Evolutionary conservation across 176 grass and related monocot genomes (phyloP).

Genomic region (Alloteropsis semialata): DNA sequence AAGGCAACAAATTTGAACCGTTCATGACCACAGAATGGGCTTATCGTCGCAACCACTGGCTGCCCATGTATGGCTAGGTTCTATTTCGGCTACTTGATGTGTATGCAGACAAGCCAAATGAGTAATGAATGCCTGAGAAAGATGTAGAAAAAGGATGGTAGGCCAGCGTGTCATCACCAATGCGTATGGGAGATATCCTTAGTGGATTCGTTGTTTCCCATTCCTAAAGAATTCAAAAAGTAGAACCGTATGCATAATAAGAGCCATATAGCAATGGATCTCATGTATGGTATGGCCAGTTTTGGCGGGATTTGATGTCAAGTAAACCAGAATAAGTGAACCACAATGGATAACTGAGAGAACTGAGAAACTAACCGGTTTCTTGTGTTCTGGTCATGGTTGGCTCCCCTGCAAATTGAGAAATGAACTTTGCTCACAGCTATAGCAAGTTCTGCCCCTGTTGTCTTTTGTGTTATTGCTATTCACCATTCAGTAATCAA

Average conservation of each 20-base stretch:
- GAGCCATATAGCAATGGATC: not conserved
- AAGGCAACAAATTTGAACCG: not conserved
- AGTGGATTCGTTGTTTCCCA: not conserved
- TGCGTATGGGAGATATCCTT: not conserved
- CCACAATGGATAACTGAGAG: not conserved
- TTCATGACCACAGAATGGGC: not conserved
- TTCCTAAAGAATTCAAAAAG: not conserved
- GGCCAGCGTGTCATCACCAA: not conserved
- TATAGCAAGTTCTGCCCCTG: not conserved
- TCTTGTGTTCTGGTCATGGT: not conserved
- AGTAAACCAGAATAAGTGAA: not conserved
- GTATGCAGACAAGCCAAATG: not conserved
- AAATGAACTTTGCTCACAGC: not conserved
- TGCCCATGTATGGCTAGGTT: not conserved
- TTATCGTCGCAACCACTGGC: not conserved
- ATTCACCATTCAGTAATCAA: not conserved
- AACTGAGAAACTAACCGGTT: not conserved
- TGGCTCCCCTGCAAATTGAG: not conserved
- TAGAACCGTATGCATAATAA: not conserved
- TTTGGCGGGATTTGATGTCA: not conserved
- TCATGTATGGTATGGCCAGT: not conserved
- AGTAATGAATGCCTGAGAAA: not conserved
- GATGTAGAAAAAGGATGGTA: not conserved
- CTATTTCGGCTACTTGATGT: not conserved
- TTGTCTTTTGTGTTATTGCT: not conserved